Conservation (phyloP, 2,329 filamentous ascomycete genomes). For the Lasiodiplodia theobromae region DNA sequence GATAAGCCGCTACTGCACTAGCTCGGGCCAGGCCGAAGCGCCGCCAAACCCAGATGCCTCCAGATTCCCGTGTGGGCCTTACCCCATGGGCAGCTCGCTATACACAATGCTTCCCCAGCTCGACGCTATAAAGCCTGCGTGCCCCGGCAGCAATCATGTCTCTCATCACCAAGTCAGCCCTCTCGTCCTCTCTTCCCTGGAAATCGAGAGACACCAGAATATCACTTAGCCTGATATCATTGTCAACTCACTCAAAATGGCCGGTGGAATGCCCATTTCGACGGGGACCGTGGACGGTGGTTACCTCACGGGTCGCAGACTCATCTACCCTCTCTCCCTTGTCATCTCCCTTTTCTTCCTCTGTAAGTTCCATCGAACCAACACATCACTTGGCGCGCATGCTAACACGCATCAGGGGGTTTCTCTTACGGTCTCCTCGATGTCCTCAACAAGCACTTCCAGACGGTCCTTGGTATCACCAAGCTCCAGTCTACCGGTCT, state of each 20-base stretch:
- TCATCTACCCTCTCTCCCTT: slow-evolving; percentile 29
- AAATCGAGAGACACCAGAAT: not conserved
- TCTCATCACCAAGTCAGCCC: slow-evolving; percentile 10
- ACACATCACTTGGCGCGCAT: not conserved
- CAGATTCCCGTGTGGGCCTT: slow-evolving; percentile 12
- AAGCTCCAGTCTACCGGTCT: slow-evolving; percentile 52
- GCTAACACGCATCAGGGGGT: slow-evolving; percentile 6
- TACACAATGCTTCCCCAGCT: not conserved
- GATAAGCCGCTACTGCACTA: slow-evolving; percentile 3
- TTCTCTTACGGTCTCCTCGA: slow-evolving; percentile 49
- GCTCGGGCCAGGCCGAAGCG: slow-evolving; percentile 9
- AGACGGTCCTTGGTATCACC: slow-evolving; percentile 69
- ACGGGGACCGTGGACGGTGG: slow-evolving; percentile 18
- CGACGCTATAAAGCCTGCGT: not conserved
- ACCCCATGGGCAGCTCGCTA: slow-evolving; percentile 22
- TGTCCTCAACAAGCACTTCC: slow-evolving; percentile 84
- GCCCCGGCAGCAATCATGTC: not conserved
- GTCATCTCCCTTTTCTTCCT: slow-evolving; percentile 28
- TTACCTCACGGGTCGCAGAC: slow-evolving; percentile 25
- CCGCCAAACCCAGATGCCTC: slow-evolving; percentile 8
- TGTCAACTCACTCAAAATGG: slow-evolving; percentile 17
- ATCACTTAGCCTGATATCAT: not conserved
- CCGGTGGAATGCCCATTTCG: slow-evolving; percentile 21
- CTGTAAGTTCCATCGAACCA: not conserved
- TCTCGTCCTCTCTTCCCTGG: not conserved